Percentiles rank a stretch among this genome's conserved stretches.
phyloP scores from a whole-genome alignment of 345 rosid genomes.

The Populus tremula region DNA sequence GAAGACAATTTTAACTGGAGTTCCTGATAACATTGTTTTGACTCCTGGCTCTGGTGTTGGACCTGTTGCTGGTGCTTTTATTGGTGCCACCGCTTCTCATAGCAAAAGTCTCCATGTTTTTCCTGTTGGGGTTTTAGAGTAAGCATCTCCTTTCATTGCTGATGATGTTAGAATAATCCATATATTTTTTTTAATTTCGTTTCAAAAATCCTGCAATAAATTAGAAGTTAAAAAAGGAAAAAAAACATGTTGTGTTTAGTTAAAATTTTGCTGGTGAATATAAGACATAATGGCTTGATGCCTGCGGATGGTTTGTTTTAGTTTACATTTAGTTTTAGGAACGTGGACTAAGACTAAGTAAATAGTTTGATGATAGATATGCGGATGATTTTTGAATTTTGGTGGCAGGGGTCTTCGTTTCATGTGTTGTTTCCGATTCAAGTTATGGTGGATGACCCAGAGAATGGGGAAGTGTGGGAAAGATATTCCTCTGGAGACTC shows the following conservation, averaged over 20 bases:
- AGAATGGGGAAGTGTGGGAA: conserved; percentile 88
- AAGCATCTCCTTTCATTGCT: conserved; percentile 1
- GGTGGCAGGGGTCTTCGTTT: conserved; percentile 72
- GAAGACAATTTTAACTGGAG: conserved; percentile 79
- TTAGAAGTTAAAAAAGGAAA: too few relatives aligned
- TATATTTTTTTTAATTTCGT: too few relatives aligned
- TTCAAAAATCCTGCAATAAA: too few relatives aligned
- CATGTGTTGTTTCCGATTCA: conserved; percentile 89
- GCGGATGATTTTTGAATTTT: not conserved
- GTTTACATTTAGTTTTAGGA: not conserved
- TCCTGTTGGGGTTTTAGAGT: conserved; percentile 81
- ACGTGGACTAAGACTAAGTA: not conserved
- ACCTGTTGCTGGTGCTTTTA: conserved; percentile 66
- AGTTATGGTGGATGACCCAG: conserved; percentile 99
- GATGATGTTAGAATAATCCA: not conserved
- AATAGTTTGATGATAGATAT: not conserved
- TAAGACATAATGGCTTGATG: too few relatives aligned
- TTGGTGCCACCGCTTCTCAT: conserved; percentile 76
- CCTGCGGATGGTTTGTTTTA: too few relatives aligned
- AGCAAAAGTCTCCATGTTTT: conserved; percentile 93
- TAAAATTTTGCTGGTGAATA: too few relatives aligned
- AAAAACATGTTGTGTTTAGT: too few relatives aligned
- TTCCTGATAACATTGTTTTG: conserved; percentile 73
- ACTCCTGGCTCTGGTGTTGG: conserved; percentile 70
- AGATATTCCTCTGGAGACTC: conserved; percentile 96